Evolutionary conservation across 225 moss, liverwort and hornwort genomes (phyloP).

Genomic region (Polytrichum formosum): DNA sequence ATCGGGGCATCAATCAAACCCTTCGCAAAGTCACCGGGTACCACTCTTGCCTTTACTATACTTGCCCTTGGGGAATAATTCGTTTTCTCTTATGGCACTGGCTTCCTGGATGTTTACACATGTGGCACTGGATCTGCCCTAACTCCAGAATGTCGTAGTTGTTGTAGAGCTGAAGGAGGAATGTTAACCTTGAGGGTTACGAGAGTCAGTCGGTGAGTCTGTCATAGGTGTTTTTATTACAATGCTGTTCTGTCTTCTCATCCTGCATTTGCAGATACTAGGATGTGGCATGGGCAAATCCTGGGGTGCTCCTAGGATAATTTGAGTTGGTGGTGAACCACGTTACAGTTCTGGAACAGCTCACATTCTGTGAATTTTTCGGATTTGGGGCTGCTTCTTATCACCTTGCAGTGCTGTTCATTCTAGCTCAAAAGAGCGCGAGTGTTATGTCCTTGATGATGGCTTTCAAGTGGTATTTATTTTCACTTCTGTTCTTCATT

Average conservation of each 20-base stretch:
- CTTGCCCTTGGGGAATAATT: neutral
- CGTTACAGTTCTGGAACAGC: too few relatives aligned
- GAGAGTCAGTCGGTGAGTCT: too few relatives aligned
- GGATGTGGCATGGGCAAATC: neutral
- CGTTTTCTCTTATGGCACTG: neutral
- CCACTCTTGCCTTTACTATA: neutral
- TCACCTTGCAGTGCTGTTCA: neutral
- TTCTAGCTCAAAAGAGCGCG: neutral
- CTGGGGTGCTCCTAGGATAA: neutral
- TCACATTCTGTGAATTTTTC: too few relatives aligned
- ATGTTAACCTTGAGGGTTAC: neutral
- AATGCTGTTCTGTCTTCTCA: neutral
- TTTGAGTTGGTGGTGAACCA: too few relatives aligned
- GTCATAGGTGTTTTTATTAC: neutral
- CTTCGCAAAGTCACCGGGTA: slow-evolving; percentile 62
- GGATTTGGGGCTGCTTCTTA: neutral
- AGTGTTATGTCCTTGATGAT: neutral
- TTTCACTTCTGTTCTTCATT: neutral
- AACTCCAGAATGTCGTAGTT: neutral
- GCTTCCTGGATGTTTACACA: neutral
- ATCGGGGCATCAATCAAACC: slow-evolving; percentile 44
- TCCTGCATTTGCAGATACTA: neutral
- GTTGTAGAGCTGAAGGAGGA: neutral
- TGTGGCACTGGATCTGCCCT: neutral
- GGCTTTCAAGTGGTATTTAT: neutral